Evolutionary conservation across 169 alveolate species (phyloP).

Genomic region (Plasmodium yoelii): DNA sequence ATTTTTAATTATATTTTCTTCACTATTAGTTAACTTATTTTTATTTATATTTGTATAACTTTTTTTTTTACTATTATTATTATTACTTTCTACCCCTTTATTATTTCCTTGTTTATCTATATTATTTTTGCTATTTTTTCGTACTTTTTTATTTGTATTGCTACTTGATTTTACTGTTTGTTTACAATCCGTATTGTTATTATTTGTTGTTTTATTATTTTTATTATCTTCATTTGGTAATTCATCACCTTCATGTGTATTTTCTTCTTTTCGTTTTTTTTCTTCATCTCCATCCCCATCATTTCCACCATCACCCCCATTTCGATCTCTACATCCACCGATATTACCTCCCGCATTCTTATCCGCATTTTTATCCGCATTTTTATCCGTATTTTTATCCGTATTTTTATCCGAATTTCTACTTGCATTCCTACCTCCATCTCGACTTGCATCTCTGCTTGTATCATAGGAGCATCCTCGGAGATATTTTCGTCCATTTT

Average conservation of each 20-base stretch:
- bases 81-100: not conserved
- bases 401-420: not conserved
- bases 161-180: not conserved
- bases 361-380: not conserved
- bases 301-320: not conserved
- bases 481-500: too few relatives aligned
- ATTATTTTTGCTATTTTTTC: not conserved
- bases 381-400: not conserved
- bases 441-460: not conserved
- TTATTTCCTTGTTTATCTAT: not conserved
- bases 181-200: not conserved
- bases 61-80: not conserved
- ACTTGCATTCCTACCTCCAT: too few relatives aligned
- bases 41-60: not conserved
- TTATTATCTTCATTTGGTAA: not conserved
- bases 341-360: not conserved
- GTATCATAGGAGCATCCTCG: not conserved
- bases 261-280: not conserved
- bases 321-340: not conserved
- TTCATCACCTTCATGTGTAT: not conserved
- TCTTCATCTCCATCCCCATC: not conserved
- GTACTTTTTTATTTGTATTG: not conserved
- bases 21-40: not conserved
- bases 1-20: not conserved
- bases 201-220: not conserved